Base-by-base conservation (phyloP, 257 asterid species). In the Solanum bukasovii region DNA sequence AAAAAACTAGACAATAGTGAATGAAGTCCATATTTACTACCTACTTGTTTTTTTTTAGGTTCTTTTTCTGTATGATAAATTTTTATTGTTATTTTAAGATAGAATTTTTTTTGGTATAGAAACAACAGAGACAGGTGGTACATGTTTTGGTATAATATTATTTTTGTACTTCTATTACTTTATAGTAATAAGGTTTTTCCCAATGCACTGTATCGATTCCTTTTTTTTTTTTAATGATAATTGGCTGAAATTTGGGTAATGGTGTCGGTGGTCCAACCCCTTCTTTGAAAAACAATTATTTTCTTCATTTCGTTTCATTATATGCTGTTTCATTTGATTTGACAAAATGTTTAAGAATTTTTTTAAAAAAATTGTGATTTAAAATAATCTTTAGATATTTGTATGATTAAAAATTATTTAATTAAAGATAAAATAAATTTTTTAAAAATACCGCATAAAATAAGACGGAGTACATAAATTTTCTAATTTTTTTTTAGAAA, bases 1-100 rank as follows among this genome's bases (percentile, higher is more conserved):
- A 93, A 88, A 90, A 86, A 85, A 95, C 96, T 12, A 90, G 91
- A 16, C 97, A 94, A 91, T 94, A 92, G 92, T 49, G 25, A 14
- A 9, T n/a, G 31, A 40, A 29, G 40, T 75, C 13, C 5, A 9
- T 71, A 25, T 85, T 72, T 65, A 7, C 21, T 78, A 14, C 31
- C 6, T 4, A 44, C 52, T 44, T 44, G 16, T 11, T 38, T 27
- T 67, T n/a, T n/a, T 89, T 71, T 31, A 4, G 6, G 1, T 72
- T 79, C n/a, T 70, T 87, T 68, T 52, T 38, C 49, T 83, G 89
- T 86, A 87, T 83, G 74, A 87, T 88, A 89, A 68, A 1, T 87
- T 44, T 27, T 49, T 13, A 33, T 13, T 18, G 59, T 27, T 44
- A n/a, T 13, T 12, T 49, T 4, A 20, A 67, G 61, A 31, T 77